A percentile compares a stretch with the other conserved stretches of the same genome.
phyloP scores from a whole-genome alignment of 1,284 basidiomycete genomes.

The Marasmius fiardii region DNA sequence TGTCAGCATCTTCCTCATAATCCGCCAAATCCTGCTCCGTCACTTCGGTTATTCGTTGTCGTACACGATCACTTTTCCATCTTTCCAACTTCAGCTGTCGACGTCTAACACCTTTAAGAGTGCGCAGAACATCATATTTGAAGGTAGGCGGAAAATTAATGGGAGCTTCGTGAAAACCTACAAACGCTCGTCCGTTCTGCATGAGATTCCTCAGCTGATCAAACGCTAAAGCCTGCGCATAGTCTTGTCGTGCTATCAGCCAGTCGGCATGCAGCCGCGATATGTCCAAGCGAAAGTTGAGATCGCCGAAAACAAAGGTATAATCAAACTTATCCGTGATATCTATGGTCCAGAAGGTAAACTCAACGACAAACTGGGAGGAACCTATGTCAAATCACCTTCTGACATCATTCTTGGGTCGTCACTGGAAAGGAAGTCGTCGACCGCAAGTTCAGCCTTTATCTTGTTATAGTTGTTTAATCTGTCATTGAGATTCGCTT shows the following conservation, averaged over 20 bases:
- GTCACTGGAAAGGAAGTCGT: slow-evolving; percentile 59
- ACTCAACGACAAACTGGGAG: slow-evolving; percentile 7
- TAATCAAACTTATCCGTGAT: slow-evolving; percentile 82
- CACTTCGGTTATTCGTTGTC: slow-evolving; percentile 33
- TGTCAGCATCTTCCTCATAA: slow-evolving; percentile 15
- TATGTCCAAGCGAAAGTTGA: slow-evolving; percentile 76
- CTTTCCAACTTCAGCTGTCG: slow-evolving; percentile 28
- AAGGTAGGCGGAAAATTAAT: slow-evolving; percentile 82
- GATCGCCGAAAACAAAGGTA: slow-evolving; percentile 79
- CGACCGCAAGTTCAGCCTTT: slow-evolving; percentile 63
- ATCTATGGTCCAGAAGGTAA: slow-evolving; percentile 37
- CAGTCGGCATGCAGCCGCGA: slow-evolving; percentile 75
- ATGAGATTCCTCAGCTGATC: slow-evolving; percentile 79
- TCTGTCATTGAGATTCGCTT: slow-evolving; percentile 51
- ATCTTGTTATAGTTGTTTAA: slow-evolving; percentile 74
- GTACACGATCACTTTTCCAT: slow-evolving; percentile 30
- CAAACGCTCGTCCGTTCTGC: slow-evolving; percentile 53
- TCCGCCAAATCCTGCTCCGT: slow-evolving; percentile 30
- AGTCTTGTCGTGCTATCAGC: slow-evolving; percentile 61
- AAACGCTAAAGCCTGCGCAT: slow-evolving; percentile 70
- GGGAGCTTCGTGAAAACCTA: slow-evolving; percentile 67
- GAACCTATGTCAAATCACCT: slow-evolving; percentile 37
- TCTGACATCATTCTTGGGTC: slow-evolving; percentile 66
- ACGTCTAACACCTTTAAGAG: slow-evolving; percentile 46
- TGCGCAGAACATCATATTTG: slow-evolving; percentile 75